These are phyloP conservation scores for Heterobasidion irregulare DNA, from an alignment of 1,284 basidiomycete genomes.

Conservation along the genomic window DNA sequence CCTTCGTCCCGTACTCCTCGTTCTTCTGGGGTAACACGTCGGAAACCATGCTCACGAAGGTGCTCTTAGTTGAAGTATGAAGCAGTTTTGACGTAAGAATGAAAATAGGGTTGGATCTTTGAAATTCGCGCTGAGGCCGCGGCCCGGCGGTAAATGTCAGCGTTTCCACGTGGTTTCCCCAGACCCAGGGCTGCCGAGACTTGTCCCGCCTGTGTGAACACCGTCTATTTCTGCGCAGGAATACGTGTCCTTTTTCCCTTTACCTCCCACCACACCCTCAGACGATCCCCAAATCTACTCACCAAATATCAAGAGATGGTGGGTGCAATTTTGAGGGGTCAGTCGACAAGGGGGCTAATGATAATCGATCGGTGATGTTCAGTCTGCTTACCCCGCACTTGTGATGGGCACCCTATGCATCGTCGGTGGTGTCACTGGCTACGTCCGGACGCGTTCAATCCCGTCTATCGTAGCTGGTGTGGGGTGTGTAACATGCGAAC, in stretches of 20 bases:
- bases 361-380: neutral
- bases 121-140: too few species aligned
- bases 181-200: neutral
- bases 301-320: too few species aligned
- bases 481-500: constrained; percentile 34
- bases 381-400: constrained; percentile 80
- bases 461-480: constrained; percentile 79
- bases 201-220: neutral
- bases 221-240: neutral
- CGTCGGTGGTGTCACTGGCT: constrained; percentile 70
- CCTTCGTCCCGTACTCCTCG: constrained; percentile 66
- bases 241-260: neutral
- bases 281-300: too few species aligned
- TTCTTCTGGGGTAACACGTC: constrained; percentile 54
- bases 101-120: too few species aligned
- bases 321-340: too few species aligned
- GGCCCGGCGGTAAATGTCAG: too few species aligned
- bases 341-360: neutral
- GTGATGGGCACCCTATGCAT: constrained; percentile 66
- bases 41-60: constrained; percentile 5
- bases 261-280: neutral
- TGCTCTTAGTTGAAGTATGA: neutral
- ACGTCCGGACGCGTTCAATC: constrained; percentile 58
- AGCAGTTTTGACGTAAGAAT: too few species aligned
- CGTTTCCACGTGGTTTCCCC: neutral